Base-by-base conservation (phyloP, 108 stramenopile species). In the Discostella pseudostelligera region DNA sequence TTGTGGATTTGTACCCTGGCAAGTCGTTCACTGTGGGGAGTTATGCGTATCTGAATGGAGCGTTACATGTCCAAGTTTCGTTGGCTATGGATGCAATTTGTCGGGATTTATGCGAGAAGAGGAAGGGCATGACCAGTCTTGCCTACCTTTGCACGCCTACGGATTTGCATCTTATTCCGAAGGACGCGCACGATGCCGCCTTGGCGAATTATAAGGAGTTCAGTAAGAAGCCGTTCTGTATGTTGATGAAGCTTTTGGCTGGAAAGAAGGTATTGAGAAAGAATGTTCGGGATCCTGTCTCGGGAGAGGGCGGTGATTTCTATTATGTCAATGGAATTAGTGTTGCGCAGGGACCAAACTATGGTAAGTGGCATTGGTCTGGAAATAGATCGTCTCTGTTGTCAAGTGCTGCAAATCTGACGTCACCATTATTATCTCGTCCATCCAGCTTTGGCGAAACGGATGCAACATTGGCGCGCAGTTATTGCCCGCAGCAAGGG, bases 121-220 rank as follows among this genome's bases (percentile, higher is more conserved):
- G 91, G 39, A 62, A 75, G 72, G 70, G 77, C 45, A 6, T 14
- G 17, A 86, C 92, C n/a, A 88, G 87, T 61, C 90, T 96, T 46
- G 96, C 95, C 12, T 98, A 96, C 75, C 91, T 98, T 9, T 97
- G 96, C 74, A 98, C 97, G n/a, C 97, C 97, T 3, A 98, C 97
- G 32, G 97, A 98, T 79, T 81, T 93, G 78, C 96, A 98, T 81
- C 79, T 96, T 16, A 85, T 96, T 51, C 87, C 95, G 39, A 82
- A 92, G 67, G 96, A 95, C 65, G 96, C 94, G 35, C 84, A 85
- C 82, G 84, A 88, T 42, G 96, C 96, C 1, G 83, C 86, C 59
- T 29, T 46, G 47, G 72, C 40, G 8, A 86, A 94, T 59, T 89
- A 87, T 73, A 82, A 83, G 47, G 72, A 74, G 25, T 92, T 78